These are phyloP conservation scores for Pseudogymnoascus sp. DNA, from an alignment of 2,329 filamentous ascomycete genomes.

Conservation along the genomic window DNA sequence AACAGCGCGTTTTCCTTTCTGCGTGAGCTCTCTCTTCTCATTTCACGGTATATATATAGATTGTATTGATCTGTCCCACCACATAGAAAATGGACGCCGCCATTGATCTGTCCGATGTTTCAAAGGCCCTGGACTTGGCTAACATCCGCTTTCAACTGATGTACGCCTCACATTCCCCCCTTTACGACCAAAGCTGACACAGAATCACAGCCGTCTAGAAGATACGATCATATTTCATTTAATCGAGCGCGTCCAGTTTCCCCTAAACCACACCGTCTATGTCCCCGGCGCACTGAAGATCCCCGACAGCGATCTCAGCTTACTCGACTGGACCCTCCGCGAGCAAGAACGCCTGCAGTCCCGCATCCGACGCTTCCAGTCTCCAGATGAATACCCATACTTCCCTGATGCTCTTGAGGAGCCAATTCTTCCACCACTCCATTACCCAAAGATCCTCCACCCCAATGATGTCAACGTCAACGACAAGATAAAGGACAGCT, in stretches of 20 bases:
- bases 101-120: constrained; percentile 79
- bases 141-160: constrained; percentile 93
- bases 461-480: constrained; percentile 88
- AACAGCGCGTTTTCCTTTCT: neutral
- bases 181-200: constrained; percentile 8
- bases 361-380: constrained; percentile 87
- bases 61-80: neutral
- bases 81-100: constrained; percentile 68
- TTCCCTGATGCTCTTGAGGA: constrained; percentile 74
- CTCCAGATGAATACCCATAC: constrained; percentile 96
- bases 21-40: neutral
- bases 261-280: constrained; percentile 85
- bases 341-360: constrained; percentile 91
- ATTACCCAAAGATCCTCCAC: constrained; percentile 85
- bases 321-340: constrained; percentile 88
- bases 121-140: constrained; percentile 77
- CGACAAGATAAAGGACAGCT: constrained; percentile 74
- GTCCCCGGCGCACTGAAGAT: constrained; percentile 70
- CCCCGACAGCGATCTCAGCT: constrained; percentile 64
- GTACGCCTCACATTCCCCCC: constrained; percentile 42
- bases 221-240: constrained; percentile 97
- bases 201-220: constrained; percentile 68
- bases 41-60: constrained; percentile 1
- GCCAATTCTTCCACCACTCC: constrained; percentile 78
- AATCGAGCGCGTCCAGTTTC: constrained; percentile 97